A percentile compares a stretch with the other conserved stretches of the same genome.
These are phyloP conservation scores for Purpureocillium takamizusanense DNA, from an alignment of 2,329 filamentous ascomycete species.

Conservation along the genomic window DNA sequence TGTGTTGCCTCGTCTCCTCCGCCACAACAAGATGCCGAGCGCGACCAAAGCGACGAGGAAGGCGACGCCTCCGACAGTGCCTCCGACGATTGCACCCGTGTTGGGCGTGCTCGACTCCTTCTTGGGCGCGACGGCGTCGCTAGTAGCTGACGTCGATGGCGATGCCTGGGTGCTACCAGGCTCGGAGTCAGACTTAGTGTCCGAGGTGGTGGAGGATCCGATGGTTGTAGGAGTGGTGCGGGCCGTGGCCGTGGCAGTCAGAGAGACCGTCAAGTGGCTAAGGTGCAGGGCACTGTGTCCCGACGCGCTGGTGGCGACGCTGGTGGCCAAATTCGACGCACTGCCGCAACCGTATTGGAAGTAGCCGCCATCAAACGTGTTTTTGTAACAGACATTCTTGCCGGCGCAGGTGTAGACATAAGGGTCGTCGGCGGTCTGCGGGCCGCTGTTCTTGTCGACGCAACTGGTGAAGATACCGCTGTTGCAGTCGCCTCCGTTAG, in stretches of 20 bases:
- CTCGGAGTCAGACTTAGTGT: neutral
- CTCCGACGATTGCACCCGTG: conserved; percentile 44
- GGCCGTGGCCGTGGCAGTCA: conserved; percentile 28
- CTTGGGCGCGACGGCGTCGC: conserved; percentile 16
- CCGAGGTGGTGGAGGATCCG: conserved; percentile 14
- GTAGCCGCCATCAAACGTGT: conserved; percentile 44
- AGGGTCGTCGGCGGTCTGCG: conserved; percentile 42
- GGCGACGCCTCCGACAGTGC: conserved; percentile 41
- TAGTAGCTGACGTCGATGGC: conserved; percentile 9
- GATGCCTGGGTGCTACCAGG: conserved; percentile 1
- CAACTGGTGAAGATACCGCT: conserved; percentile 49
- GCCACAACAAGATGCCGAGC: conserved; percentile 33
- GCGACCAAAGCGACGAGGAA: conserved; percentile 32
- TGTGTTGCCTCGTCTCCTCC: conserved; percentile 30
- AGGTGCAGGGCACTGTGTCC: conserved; percentile 27
- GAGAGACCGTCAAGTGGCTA: conserved; percentile 27
- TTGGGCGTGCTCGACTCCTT: conserved; percentile 19
- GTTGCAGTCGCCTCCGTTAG: conserved; percentile 39
- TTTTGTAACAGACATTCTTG: conserved; percentile 43
- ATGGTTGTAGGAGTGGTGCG: conserved; percentile 33
- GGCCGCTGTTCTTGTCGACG: conserved; percentile 40
- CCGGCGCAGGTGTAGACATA: conserved; percentile 48
- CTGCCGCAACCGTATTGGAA: conserved; percentile 49
- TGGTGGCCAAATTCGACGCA: conserved; percentile 36
- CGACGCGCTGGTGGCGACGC: conserved; percentile 35